Conservation (phyloP, 2,329 filamentous ascomycete species). For the Fusarium clavum region DNA sequence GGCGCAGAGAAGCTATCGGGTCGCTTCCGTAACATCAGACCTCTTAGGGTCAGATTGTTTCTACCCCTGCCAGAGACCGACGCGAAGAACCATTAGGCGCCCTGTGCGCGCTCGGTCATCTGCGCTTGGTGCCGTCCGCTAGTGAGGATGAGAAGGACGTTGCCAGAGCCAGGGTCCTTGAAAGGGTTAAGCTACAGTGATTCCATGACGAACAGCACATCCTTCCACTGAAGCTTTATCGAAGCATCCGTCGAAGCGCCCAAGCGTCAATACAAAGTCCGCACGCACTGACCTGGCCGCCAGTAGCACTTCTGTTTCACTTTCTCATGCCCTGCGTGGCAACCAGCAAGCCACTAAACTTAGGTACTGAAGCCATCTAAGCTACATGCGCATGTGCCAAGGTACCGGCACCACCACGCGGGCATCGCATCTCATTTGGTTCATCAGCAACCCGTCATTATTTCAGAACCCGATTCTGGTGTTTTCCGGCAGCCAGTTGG, state of each 20-base stretch:
- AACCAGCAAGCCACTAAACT: slow-evolving; percentile 31
- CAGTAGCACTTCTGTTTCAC: slow-evolving; percentile 33
- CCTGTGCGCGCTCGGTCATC: slow-evolving; percentile 49
- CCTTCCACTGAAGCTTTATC: slow-evolving; percentile 40
- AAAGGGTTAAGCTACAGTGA: slow-evolving; percentile 26
- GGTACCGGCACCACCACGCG: slow-evolving; percentile 35
- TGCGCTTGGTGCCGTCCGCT: slow-evolving; percentile 46
- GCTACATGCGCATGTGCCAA: slow-evolving; percentile 28
- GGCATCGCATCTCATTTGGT: slow-evolving; percentile 4
- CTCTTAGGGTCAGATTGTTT: slow-evolving; percentile 12
- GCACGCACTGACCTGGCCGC: slow-evolving; percentile 37
- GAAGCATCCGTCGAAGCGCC: slow-evolving; percentile 43
- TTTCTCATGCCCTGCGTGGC: slow-evolving; percentile 31
- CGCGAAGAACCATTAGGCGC: slow-evolving; percentile 34
- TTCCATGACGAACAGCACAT: slow-evolving; percentile 35
- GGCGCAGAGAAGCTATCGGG: slow-evolving; percentile 31
- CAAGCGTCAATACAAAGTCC: slow-evolving; percentile 26
- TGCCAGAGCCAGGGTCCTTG: slow-evolving; percentile 38
- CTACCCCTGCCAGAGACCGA: slow-evolving; percentile 16
- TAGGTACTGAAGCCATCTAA: slow-evolving; percentile 22
- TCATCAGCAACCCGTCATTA: slow-evolving; percentile 15
- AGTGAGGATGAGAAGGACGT: slow-evolving; percentile 32
- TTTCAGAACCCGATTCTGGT: slow-evolving; percentile 16
- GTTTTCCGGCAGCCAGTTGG: slow-evolving; percentile 5
- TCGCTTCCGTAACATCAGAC: slow-evolving; percentile 33